These are phyloP conservation scores for Sclerospora graminicola DNA, from an alignment of 352 stramenopile species.

Conservation along the genomic window DNA sequence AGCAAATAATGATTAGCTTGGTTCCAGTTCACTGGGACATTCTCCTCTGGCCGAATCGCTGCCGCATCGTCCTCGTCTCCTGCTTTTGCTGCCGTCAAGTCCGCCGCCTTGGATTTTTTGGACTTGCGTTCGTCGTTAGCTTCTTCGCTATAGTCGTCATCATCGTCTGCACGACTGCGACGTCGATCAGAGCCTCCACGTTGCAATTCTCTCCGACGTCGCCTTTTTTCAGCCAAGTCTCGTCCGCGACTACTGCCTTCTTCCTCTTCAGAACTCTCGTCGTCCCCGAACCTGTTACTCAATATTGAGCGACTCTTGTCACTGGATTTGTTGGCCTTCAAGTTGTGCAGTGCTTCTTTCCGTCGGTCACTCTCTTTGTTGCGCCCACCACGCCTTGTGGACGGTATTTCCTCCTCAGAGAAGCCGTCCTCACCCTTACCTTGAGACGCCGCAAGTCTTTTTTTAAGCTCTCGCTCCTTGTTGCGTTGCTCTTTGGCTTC, in stretches of 20 bases:
- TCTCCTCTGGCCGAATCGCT: slow-evolving; percentile 43
- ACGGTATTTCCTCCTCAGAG: slow-evolving; percentile 27
- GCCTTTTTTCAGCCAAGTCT: slow-evolving; percentile 66
- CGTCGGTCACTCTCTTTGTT: slow-evolving; percentile 58
- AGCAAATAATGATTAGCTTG: slow-evolving; percentile 75
- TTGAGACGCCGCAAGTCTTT: slow-evolving; percentile 51
- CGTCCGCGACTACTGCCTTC: slow-evolving; percentile 24
- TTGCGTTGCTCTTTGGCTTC: slow-evolving; percentile 73
- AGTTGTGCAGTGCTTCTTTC: slow-evolving; percentile 69
- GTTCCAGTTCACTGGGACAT: slow-evolving; percentile 61
- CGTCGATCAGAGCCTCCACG: slow-evolving; percentile 27
- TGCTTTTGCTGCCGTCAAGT: slow-evolving; percentile 24
- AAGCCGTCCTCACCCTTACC: slow-evolving; percentile 29
- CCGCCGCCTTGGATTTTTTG: slow-evolving; percentile 16
- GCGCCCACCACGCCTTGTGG: slow-evolving; percentile 44
- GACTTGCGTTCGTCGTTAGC: slow-evolving; percentile 27
- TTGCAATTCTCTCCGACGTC: slow-evolving; percentile 60
- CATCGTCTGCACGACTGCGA: slow-evolving; percentile 13
- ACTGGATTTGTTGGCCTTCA: slow-evolving; percentile 70
- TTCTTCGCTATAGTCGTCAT: slow-evolving; percentile 36
- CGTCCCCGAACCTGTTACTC: slow-evolving; percentile 54
- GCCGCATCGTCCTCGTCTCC: slow-evolving; percentile 37
- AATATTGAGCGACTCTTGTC: slow-evolving; percentile 74
- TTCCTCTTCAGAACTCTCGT: slow-evolving; percentile 43
- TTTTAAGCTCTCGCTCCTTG: slow-evolving; percentile 79